Percentiles rank a stretch among this genome's conserved stretches.
Evolutionary conservation across 805 yeast species (phyloP).

Genomic region (Teunomyces atbi): DNA sequence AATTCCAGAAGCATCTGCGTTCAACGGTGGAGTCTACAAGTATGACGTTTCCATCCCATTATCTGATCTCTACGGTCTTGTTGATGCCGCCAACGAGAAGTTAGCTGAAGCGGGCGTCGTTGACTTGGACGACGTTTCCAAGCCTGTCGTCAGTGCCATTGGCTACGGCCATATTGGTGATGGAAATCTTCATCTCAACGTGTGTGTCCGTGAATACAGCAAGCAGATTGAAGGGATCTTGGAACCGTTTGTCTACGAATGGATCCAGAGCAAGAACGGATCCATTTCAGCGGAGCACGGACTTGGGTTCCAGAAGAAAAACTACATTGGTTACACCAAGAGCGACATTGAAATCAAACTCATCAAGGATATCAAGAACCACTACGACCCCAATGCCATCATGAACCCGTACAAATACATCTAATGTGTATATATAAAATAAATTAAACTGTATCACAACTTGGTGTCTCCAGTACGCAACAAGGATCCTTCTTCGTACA

Average conservation of each 20-base stretch:
- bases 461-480: constrained; percentile 5
- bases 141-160: constrained; percentile 84
- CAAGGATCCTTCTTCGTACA: constrained; percentile 39
- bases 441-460: constrained; percentile 1
- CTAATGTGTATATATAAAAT: constrained; percentile 18
- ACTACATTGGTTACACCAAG: constrained; percentile 84
- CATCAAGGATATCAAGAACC: constrained; percentile 76
- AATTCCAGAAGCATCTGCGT: constrained; percentile 83
- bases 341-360: constrained; percentile 63
- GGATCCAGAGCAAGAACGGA: constrained; percentile 71
- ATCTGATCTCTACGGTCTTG: constrained; percentile 74
- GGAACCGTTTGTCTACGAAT: constrained; percentile 95
- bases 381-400: constrained; percentile 87
- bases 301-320: constrained; percentile 92
- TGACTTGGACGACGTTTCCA: constrained; percentile 56
- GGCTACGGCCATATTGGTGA: constrained; percentile 99
- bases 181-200: constrained; percentile 93
- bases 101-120: constrained; percentile 56
- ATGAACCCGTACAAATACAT: constrained; percentile 94
- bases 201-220: constrained; percentile 80
- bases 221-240: constrained; percentile 74
- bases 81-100: constrained; percentile 68
- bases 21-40: constrained; percentile 92
- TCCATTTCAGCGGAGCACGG: constrained; percentile 98
- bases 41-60: constrained; percentile 94